Base-by-base conservation (phyloP, 495 filamentous ascomycete species). In the Hypoxylon crocopeplum region DNA sequence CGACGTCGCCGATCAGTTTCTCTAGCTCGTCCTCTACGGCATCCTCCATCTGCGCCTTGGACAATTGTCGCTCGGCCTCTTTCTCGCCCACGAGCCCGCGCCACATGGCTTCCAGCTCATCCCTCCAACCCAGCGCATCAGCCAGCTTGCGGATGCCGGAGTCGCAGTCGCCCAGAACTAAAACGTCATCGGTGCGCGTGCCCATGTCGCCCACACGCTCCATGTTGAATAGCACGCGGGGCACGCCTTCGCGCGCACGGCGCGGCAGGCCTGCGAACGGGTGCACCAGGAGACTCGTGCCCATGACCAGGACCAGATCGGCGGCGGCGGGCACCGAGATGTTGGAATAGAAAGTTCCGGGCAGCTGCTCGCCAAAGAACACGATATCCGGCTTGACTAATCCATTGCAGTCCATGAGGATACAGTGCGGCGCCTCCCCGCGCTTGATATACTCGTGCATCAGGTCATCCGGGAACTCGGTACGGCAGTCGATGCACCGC, bases 371-470 rank as follows among this genome's bases (percentile, higher is more conserved):
- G 47, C 87, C 86, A 67, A 98, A 98, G 75, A 98, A 98, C 2
- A 96, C 92, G 73, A 98, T 98, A 64, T 97, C 93, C 2, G 94
- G 94, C 74, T 98, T 98, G 41, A 98, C 91, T 5, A 96, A 71
- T 0, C 93, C 93, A 16, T 83, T 77, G 69, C 95, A 98, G 21
- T 77, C 62, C 16, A 68, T 44, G 0, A 64, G 65, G 8, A 71
- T 37, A 67, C 94, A 97, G 55, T 77, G 73, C 7, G 94, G 90
- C 1, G 95, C 86, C 21, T 85, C 69, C 20, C 82, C 84, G 22
- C 75, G 70, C 5, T 74, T 64, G 8, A 98, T 84, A 47, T 82
- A 77, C 47, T 83, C 72, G 54, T 83, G 80, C 89, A 98, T 96
- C 44, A 81, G 54, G 1, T 86, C 82, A 20, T 86, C 84, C 0